Evolutionary conservation across 1,284 basidiomycete genomes (phyloP).

Genomic region (Cutaneotrichosporon sp.): DNA sequence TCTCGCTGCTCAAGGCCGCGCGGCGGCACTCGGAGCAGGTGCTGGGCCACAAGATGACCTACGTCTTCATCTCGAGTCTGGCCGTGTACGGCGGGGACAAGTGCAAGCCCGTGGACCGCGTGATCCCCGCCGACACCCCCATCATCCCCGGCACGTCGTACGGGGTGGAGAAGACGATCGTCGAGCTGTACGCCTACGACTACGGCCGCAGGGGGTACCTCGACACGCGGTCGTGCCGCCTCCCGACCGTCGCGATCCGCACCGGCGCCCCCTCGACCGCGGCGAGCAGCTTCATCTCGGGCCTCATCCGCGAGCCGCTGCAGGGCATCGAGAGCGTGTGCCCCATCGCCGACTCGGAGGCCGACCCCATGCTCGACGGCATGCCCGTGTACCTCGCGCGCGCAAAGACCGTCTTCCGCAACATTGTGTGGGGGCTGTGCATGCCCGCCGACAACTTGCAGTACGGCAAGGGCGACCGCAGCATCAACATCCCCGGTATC

Average conservation of each 20-base stretch:
- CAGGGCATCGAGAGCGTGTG: slow-evolving; percentile 59
- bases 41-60: slow-evolving; percentile 55
- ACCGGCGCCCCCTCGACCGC: slow-evolving; percentile 62
- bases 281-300: slow-evolving; percentile 65
- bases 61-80: slow-evolving; percentile 64
- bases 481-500: slow-evolving; percentile 54
- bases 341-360: slow-evolving; percentile 56
- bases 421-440: slow-evolving; percentile 52
- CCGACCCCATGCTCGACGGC: slow-evolving; percentile 52
- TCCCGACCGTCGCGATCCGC: slow-evolving; percentile 65
- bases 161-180: slow-evolving; percentile 62
- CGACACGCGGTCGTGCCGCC: slow-evolving; percentile 64
- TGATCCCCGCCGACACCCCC: slow-evolving; percentile 57
- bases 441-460: slow-evolving; percentile 47
- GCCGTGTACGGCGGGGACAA: slow-evolving; percentile 67
- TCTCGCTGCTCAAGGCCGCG: slow-evolving; percentile 59
- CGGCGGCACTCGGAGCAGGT: slow-evolving; percentile 51
- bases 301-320: slow-evolving; percentile 66
- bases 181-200: slow-evolving; percentile 66
- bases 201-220: slow-evolving; percentile 64
- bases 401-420: slow-evolving; percentile 57
- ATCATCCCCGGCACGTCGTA: slow-evolving; percentile 63
- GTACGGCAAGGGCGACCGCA: slow-evolving; percentile 35
- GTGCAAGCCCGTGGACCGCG: slow-evolving; percentile 51
- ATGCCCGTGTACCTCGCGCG: slow-evolving; percentile 62